A percentile compares a stretch with the other conserved stretches of the same genome.
Conservation (phyloP, 2,329 filamentous ascomycete species). For the Hypoxylon sp. region DNA sequence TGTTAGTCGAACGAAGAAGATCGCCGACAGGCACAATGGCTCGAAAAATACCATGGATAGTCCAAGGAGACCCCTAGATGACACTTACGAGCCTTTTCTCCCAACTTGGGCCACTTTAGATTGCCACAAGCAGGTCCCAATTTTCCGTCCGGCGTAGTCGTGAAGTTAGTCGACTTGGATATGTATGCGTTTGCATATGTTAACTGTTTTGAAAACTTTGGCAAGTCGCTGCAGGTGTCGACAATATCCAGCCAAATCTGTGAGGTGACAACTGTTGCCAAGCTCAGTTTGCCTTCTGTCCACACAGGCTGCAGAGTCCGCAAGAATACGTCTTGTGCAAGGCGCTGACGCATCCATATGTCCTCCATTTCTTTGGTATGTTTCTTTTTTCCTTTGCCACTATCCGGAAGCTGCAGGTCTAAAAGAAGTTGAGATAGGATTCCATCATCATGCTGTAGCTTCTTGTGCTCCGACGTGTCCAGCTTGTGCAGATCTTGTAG, state of each 20-base stretch:
- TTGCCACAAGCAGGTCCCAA: background rate
- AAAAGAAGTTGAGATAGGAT: background rate
- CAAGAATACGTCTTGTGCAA: background rate
- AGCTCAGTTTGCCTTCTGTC: background rate
- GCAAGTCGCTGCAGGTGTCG: background rate
- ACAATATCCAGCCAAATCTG: background rate
- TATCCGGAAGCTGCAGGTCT: background rate
- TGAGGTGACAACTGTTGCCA: background rate
- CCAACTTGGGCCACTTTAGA: background rate
- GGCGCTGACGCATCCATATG: background rate
- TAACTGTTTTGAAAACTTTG: background rate
- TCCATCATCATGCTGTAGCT: background rate
- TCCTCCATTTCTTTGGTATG: background rate
- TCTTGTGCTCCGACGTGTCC: slow-evolving; percentile 3
- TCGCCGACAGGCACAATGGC: background rate
- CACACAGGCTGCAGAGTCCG: background rate
- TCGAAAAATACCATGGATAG: background rate
- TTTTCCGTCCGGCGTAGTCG: background rate
- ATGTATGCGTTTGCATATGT: background rate
- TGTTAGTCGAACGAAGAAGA: background rate
- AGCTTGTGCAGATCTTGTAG: background rate
- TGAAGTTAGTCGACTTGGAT: background rate
- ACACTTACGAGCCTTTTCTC: background rate
- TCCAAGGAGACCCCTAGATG: background rate
- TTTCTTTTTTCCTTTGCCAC: background rate